phyloP scores from a whole-genome alignment of 208 protist genomes.

The Trichomonas vaginalis region DNA sequence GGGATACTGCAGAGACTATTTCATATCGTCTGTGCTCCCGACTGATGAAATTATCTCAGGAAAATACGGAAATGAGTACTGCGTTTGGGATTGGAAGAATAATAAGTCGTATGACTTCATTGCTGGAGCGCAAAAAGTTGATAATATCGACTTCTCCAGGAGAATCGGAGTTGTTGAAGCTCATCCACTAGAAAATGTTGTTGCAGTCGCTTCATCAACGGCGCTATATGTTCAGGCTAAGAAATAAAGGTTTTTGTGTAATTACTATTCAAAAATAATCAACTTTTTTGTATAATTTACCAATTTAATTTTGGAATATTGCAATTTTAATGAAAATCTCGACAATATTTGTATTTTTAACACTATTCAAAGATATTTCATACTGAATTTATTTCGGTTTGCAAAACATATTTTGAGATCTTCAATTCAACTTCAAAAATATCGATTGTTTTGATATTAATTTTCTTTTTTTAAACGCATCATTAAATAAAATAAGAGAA shows the following conservation, averaged over 20 bases:
- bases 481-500: no score
- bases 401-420: no score
- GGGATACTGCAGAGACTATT: not conserved
- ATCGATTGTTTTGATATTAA: no score
- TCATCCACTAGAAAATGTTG: not conserved
- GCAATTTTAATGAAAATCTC: no score
- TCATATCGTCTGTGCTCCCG: not conserved
- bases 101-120: not conserved
- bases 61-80: not conserved
- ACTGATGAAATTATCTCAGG: not conserved
- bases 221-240: not conserved
- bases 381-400: no score
- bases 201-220: not conserved
- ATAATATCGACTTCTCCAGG: not conserved
- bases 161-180: not conserved
- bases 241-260: not conserved
- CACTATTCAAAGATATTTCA: no score
- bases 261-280: no score
- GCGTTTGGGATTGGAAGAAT: not conserved
- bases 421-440: no score
- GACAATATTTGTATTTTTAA: no score
- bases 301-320: no score
- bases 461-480: no score
- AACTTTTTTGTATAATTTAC: no score
- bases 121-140: not conserved